These are phyloP conservation scores for Aspergillus persii DNA, from an alignment of 2,329 filamentous ascomycete species.

Conservation along the genomic window DNA sequence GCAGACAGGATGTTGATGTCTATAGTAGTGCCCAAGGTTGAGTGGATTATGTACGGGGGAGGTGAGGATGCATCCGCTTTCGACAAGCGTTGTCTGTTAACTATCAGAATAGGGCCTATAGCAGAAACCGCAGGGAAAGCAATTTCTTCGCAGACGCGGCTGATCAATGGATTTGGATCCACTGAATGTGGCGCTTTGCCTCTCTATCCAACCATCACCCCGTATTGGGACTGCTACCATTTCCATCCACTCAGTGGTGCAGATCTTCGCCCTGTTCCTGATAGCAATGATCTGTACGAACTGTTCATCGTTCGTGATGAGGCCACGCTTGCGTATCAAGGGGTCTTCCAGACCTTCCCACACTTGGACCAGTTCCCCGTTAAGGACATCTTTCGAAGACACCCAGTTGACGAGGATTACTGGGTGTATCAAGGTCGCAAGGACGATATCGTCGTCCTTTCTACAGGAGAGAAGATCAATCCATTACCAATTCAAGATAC, in stretches of 20 bases:
- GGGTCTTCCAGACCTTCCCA: slow-evolving; percentile 17
- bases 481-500: slow-evolving; percentile 18
- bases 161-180: slow-evolving; percentile 3
- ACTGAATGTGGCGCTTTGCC: slow-evolving; percentile 3
- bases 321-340: slow-evolving; percentile 2
- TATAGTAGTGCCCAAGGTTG: neutral
- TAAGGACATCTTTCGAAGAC: slow-evolving; percentile 16
- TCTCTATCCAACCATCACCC: neutral
- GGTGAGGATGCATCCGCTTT: neutral
- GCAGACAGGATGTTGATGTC: slow-evolving; percentile 1
- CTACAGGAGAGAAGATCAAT: slow-evolving; percentile 27
- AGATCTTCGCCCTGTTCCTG: neutral
- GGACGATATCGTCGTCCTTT: slow-evolving; percentile 28
- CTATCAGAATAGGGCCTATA: neutral
- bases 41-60: slow-evolving; percentile 1
- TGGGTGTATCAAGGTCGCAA: slow-evolving; percentile 15
- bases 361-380: slow-evolving; percentile 13
- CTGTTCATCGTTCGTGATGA: slow-evolving; percentile 3
- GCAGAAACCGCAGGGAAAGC: neutral
- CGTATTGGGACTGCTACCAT: slow-evolving; percentile 7
- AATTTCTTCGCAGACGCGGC: neutral
- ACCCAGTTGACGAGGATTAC: slow-evolving; percentile 14
- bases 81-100: neutral
- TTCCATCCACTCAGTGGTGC: slow-evolving; percentile 1
- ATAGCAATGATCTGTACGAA: neutral